phyloP scores from a whole-genome alignment of 805 yeast genomes.

The Tetrapisispora taiwanensis region DNA sequence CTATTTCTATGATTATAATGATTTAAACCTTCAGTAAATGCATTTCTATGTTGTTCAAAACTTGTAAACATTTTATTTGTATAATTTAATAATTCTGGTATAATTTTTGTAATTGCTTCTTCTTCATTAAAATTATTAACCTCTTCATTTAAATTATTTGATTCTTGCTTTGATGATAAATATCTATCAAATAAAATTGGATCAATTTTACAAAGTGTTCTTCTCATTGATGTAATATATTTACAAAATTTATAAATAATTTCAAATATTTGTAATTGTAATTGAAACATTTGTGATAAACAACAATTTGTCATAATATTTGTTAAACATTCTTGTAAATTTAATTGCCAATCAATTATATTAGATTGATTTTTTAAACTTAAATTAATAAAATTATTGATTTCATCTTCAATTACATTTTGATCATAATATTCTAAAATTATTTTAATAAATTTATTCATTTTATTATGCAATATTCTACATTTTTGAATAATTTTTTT shows the following conservation, averaged over 20 bases:
- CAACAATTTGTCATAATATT: slow-evolving; percentile 24
- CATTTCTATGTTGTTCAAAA: slow-evolving; percentile 13
- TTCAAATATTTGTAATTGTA: slow-evolving; percentile 26
- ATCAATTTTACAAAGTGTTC: slow-evolving; percentile 14
- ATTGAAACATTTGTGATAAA: slow-evolving; percentile 17
- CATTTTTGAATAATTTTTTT: slow-evolving; percentile 47
- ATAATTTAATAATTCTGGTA: slow-evolving; percentile 9
- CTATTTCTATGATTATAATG: slow-evolving; percentile 10
- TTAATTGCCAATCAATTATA: slow-evolving; percentile 14
- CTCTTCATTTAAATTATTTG: neutral
- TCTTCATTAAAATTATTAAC: slow-evolving; percentile 9
- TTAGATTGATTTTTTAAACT: neutral
- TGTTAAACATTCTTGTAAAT: slow-evolving; percentile 19
- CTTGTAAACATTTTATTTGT: slow-evolving; percentile 7
- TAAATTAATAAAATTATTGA: slow-evolving; percentile 5
- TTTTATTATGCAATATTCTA: slow-evolving; percentile 42
- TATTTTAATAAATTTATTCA: slow-evolving; percentile 26
- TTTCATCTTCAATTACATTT: slow-evolving; percentile 19
- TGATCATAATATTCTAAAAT: slow-evolving; percentile 19
- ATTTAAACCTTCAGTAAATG: slow-evolving; percentile 14
- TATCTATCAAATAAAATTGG: slow-evolving; percentile 9
- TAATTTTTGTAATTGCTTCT: slow-evolving; percentile 6
- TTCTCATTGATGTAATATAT: slow-evolving; percentile 21
- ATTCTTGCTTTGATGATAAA: neutral
- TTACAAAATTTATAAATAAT: slow-evolving; percentile 25